Percentiles rank a stretch among this genome's conserved stretches.
phyloP scores from a whole-genome alignment of 106 monocot genomes.

The Allium fistulosum region DNA sequence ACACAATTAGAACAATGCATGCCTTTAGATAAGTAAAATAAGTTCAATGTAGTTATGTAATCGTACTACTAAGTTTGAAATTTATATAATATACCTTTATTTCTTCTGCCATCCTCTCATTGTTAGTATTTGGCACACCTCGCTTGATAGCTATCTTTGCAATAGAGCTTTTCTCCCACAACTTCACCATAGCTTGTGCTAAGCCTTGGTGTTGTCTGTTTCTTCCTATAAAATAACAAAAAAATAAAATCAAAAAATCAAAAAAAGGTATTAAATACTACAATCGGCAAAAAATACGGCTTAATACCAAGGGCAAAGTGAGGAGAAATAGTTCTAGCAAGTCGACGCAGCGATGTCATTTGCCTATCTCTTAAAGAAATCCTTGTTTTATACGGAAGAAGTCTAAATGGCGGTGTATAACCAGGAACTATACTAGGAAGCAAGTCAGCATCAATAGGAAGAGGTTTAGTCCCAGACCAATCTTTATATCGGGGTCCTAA shows the following conservation, averaged over 20 bases:
- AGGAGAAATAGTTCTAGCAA: slow-evolving; percentile 77
- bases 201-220: slow-evolving; percentile 84
- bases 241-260: background rate
- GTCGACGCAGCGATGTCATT: slow-evolving; percentile 76
- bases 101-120: slow-evolving; percentile 97
- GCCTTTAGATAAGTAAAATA: background rate
- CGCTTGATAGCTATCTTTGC: slow-evolving; percentile 96
- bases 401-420: slow-evolving; percentile 75
- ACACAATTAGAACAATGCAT: background rate
- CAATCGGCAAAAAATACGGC: background rate
- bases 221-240: slow-evolving; percentile 49
- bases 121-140: slow-evolving; percentile 73
- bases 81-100: slow-evolving; percentile 49
- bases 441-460: slow-evolving; percentile 94
- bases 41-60: background rate
- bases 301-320: slow-evolving; percentile 88
- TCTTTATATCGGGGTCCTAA: slow-evolving; percentile 80
- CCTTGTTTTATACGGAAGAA: slow-evolving; percentile 67
- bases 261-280: background rate
- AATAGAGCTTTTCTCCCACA: slow-evolving; percentile 93
- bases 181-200: slow-evolving; percentile 79
- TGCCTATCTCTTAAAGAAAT: slow-evolving; percentile 37
- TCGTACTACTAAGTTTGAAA: slow-evolving; percentile 8
- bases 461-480: slow-evolving; percentile 73
- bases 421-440: slow-evolving; percentile 66